These are phyloP conservation scores for Leccinum fallax DNA, from an alignment of 1,284 basidiomycete genomes.

Conservation along the genomic window DNA sequence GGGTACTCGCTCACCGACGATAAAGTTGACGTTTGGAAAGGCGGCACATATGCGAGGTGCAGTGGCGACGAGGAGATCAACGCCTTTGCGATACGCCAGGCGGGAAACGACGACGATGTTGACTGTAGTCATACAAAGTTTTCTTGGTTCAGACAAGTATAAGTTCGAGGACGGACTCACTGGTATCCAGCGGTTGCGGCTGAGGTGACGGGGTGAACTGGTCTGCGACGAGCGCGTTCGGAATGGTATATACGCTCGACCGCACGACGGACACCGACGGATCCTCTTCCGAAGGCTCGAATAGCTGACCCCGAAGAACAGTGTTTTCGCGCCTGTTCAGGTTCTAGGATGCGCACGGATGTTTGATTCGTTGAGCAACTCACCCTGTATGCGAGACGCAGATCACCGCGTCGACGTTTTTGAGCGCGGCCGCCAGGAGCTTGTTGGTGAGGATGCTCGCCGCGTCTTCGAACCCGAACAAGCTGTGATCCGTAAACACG, in stretches of 20 bases:
- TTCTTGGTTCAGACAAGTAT: background rate
- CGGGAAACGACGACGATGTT: constrained; percentile 94
- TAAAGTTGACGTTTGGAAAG: constrained; percentile 85
- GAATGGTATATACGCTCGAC: constrained; percentile 84
- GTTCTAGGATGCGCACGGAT: background rate
- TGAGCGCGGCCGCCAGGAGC: constrained; percentile 82
- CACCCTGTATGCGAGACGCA: constrained; percentile 98
- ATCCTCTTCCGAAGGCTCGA: constrained; percentile 48
- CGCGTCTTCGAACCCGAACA: constrained; percentile 96
- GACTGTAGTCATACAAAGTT: constrained; percentile 49
- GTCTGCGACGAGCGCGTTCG: constrained; percentile 90
- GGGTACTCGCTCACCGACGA: constrained; percentile 66
- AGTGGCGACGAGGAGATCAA: constrained; percentile 92
- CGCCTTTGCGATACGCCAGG: constrained; percentile 96
- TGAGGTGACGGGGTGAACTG: constrained; percentile 74
- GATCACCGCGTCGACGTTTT: constrained; percentile 92
- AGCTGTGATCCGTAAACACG: constrained; percentile 95
- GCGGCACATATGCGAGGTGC: constrained; percentile 87
- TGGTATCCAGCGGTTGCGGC: constrained; percentile 52
- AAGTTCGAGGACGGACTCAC: constrained; percentile 45
- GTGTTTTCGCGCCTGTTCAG: constrained; percentile 86
- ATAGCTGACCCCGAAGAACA: constrained; percentile 81
- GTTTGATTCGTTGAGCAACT: constrained; percentile 22
- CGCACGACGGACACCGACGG: constrained; percentile 52
- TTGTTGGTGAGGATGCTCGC: constrained; percentile 98